These are phyloP conservation scores for Diaporthe eres DNA, from an alignment of 2,329 filamentous ascomycete genomes.

Conservation along the genomic window DNA sequence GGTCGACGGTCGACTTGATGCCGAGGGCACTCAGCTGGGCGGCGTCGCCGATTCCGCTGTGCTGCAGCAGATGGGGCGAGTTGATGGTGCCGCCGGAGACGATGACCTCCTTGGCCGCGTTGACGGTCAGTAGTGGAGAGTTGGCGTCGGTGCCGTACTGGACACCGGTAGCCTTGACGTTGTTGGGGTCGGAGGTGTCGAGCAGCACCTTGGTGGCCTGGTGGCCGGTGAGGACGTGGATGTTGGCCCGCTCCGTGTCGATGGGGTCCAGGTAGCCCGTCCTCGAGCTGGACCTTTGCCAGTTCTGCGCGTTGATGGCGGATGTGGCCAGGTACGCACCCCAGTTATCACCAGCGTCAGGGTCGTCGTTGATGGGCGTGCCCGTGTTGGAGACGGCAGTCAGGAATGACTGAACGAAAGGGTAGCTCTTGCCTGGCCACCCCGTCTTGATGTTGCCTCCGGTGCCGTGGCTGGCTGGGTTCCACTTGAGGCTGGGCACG, in stretches of 20 bases:
- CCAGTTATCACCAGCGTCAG: constrained; percentile 29
- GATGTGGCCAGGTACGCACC: constrained; percentile 32
- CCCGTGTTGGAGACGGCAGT: constrained; percentile 4
- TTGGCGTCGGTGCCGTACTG: constrained; percentile 17
- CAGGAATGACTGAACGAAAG: constrained; percentile 30
- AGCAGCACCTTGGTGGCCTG: constrained; percentile 31
- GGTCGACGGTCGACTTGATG: constrained; percentile 27
- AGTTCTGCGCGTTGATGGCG: constrained; percentile 22
- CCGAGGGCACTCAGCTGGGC: constrained; percentile 13
- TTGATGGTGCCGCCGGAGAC: constrained; percentile 32
- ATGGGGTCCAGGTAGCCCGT: constrained; percentile 34
- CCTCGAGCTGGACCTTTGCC: constrained; percentile 35
- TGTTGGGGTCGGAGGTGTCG: constrained; percentile 19
- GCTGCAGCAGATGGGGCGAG: constrained; percentile 34
- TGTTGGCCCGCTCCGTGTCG: constrained; percentile 16
- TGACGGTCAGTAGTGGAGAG: constrained; percentile 14
- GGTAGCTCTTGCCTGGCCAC: constrained; percentile 21
- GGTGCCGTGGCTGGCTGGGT: constrained; percentile 29
- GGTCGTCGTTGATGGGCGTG: constrained; percentile 15
- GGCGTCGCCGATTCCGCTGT: constrained; percentile 35
- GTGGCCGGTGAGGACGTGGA: constrained; percentile 32
- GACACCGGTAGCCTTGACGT: constrained; percentile 27
- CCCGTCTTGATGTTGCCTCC: constrained; percentile 34
- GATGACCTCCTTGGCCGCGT: constrained; percentile 36
- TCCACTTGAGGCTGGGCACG: constrained; percentile 31